Base-by-base conservation (phyloP, 192 early-diverging fungal species). In the Coemansia sp. region DNA sequence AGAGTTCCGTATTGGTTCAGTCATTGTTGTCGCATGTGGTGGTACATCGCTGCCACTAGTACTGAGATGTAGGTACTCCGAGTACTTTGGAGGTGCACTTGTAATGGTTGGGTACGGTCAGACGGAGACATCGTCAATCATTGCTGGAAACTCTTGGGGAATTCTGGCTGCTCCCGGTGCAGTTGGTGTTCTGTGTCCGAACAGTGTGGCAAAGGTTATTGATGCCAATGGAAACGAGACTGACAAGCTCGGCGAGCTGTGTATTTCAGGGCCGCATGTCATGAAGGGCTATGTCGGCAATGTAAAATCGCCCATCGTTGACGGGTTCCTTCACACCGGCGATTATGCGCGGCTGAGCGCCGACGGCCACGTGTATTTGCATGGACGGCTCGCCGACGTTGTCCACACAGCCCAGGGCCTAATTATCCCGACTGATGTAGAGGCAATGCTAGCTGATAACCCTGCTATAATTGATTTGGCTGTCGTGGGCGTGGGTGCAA, bases 231-330 rank as follows among this genome's bases (percentile, higher is more conserved):
- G 89, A 13, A 75, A 87, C 40, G 91, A 92, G 49, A 75, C 88
- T 2, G 33, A 22, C 0, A 86, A 73, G 8, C 59, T 71, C 29
- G 96, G 95, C 19, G 92, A 97, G 74, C 75, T 98, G 36, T 94
- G 89, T 77, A 55, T 95, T 8, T 79, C 84, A 5, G 93, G 93
- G 0, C 91, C 93, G 4, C 93, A 90, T 55, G 68, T 97, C 52
- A 95, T 94, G 91, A 62, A 66, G 20, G 29, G 29, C 29, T 29
- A 29, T 29, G 29, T n/a, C n/a, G n/a, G n/a, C n/a, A n/a, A n/a
- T n/a, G n/a, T n/a, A n/a, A n/a, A n/a, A n/a, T n/a, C n/a, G n/a
- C n/a, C n/a, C n/a, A n/a, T n/a, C n/a, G n/a, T n/a, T n/a, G n/a
- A n/a, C n/a, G n/a, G n/a, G n/a, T n/a, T n/a, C n/a, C n/a, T n/a